These are phyloP conservation scores for Sclerospora graminicola DNA, from an alignment of 352 stramenopile genomes.

Conservation along the genomic window DNA sequence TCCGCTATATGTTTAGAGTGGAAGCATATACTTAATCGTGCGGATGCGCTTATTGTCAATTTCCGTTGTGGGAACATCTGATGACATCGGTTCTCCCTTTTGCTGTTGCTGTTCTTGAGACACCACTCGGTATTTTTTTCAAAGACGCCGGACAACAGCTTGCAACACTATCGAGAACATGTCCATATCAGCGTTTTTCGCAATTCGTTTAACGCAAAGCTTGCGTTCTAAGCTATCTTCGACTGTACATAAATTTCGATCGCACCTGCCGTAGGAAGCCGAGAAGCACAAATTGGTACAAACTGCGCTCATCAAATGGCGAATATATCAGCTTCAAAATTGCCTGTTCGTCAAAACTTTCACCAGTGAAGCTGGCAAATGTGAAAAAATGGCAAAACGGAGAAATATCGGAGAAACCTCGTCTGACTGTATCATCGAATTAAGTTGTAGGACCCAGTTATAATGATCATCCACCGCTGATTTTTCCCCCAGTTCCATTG, in stretches of 20 bases:
- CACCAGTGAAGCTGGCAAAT: conserved; percentile 57
- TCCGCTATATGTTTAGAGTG: conserved; percentile 57
- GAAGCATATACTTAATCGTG: conserved; percentile 58
- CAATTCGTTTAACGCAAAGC: conserved; percentile 53
- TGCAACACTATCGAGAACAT: conserved; percentile 51
- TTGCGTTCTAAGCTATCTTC: conserved; percentile 54
- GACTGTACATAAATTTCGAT: too few species aligned
- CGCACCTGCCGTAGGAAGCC: too few species aligned
- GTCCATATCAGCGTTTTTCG: too few species aligned
- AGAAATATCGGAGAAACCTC: conserved; percentile 43
- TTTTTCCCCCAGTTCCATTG: too few species aligned
- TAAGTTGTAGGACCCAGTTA: conserved; percentile 59
- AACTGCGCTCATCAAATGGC: conserved; percentile 73
- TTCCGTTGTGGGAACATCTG: conserved; percentile 20
- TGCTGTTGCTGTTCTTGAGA: too few species aligned
- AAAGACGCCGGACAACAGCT: conserved; percentile 41
- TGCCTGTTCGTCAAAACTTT: too few species aligned
- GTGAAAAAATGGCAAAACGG: conserved; percentile 79
- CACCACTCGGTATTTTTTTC: conserved; percentile 21
- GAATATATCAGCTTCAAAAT: conserved; percentile 79
- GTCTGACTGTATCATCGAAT: too few species aligned
- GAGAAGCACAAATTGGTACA: conserved; percentile 62
- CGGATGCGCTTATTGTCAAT: conserved; percentile 56
- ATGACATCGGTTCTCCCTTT: conserved; percentile 10
- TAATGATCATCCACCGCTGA: conserved; percentile 42